Base-by-base conservation (phyloP, 768 basidiomycete genomes). In the Cyclocybe cylindracea region DNA sequence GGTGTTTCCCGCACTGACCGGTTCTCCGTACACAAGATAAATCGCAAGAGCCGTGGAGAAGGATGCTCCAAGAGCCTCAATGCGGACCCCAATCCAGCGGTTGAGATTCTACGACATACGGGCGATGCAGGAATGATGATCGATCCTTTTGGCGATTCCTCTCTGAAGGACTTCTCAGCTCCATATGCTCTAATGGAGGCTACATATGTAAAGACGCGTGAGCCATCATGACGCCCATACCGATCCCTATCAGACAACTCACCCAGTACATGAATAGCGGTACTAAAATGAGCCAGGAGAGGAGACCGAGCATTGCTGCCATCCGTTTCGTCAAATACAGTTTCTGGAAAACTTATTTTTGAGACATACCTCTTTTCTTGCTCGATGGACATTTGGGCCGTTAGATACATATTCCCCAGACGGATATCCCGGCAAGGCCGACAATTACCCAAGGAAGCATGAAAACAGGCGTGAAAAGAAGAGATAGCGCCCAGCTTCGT, bases 111-210 rank as follows among this genome's bases (percentile, higher is more conserved):
- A 82, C 63, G 77, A 78, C 0, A 70, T 71, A 9, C 76, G 61
- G 5, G 74, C 69, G 10, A 75, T 64, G 18, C 72, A 66, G 13
- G 72, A 70, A 50, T 78, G 85, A 19, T 69, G 69, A 64, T 88
- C 77, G 39, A 86, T 80, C 2, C 80, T 72, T 34, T 68, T 63
- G 77, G 60, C 7, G 78, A 76, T 52, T 79, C 70, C 44, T 56
- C 48, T 53, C 61, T 75, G 69, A 77, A 85, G 2, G 65, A 54
- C n/a, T 74, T 63, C 66, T 86, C 75, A 7, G 79, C 82, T 2
- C 79, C 79, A 60, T 84, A 89, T 0, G 87, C 87, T 32, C 86
- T 75, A 48, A 89, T 81, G 10, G 84, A 77, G 14, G 66, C 76
- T 77, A 16, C 8, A 16, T 33, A 10, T 33, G 6, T 33, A 46